Conservation (phyloP, 768 basidiomycete species). For the Termitomyces sp. region DNA sequence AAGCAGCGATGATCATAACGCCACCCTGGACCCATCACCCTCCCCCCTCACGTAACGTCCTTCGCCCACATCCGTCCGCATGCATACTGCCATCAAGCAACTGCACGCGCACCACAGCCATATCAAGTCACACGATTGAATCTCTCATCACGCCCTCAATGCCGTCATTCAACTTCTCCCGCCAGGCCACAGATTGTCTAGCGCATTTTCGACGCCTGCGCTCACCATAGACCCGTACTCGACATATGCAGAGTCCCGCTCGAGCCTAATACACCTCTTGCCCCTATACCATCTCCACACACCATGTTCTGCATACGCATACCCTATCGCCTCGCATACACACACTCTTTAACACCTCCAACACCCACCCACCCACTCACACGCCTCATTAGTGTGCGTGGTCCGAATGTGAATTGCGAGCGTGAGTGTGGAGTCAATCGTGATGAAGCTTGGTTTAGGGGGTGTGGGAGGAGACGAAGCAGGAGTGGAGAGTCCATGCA, state of each 20-base stretch:
- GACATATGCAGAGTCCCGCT: background rate
- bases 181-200: background rate
- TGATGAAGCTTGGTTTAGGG: no score
- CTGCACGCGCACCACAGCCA: background rate
- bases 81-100: no score
- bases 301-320: no score
- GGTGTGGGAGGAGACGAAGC: background rate
- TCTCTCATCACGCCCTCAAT: conserved; percentile 89
- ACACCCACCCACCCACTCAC: background rate
- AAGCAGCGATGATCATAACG: conserved; percentile 24
- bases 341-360: no score
- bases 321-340: no score
- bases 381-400: no score
- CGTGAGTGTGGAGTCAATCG: no score
- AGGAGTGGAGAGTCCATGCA: no score
- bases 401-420: background rate
- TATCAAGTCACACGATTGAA: background rate
- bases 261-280: background rate
- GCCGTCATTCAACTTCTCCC: conserved; percentile 76
- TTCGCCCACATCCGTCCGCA: no score
- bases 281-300: background rate
- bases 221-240: background rate
- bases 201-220: background rate
- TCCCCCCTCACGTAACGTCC: conserved; percentile 49
- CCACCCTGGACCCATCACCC: conserved; percentile 66